Percentiles rank a stretch among this genome's conserved stretches.
Conservation (phyloP, 139 green algal species). For the Marvania coccoides region DNA sequence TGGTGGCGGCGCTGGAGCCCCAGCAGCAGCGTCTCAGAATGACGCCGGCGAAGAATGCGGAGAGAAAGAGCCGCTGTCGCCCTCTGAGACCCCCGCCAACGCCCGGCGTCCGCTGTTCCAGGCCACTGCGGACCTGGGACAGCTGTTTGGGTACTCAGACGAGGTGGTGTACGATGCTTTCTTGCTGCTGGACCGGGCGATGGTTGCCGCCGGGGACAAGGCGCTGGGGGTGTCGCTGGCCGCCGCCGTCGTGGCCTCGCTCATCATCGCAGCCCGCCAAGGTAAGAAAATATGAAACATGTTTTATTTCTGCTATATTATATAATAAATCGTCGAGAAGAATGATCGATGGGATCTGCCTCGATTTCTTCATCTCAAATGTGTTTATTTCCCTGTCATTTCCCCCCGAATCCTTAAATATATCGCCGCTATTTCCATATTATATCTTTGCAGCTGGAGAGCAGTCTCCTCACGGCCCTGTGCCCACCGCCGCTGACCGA, state of each 20-base stretch:
- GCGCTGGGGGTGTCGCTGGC: not conserved
- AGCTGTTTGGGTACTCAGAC: slow-evolving; percentile 2
- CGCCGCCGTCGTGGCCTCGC: slow-evolving; percentile 23
- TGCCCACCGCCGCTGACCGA: slow-evolving; percentile 10
- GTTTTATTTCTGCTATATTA: not conserved
- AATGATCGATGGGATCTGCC: not conserved
- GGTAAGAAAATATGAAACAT: not conserved
- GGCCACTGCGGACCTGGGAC: not conserved
- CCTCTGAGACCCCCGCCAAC: not conserved
- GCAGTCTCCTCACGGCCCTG: slow-evolving; percentile 2
- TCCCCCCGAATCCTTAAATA: not conserved
- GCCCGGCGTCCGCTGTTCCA: not conserved
- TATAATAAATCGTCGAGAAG: not conserved
- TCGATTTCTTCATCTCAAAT: not conserved
- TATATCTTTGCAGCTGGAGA: not conserved
- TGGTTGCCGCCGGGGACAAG: slow-evolving; percentile 20
- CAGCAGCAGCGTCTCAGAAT: not conserved
- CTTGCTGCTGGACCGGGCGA: slow-evolving; percentile 56
- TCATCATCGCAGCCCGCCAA: slow-evolving; percentile 21
- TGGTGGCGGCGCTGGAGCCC: slow-evolving; percentile 1
- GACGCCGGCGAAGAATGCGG: not conserved
- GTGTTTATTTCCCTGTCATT: too few relatives aligned
- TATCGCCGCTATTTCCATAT: not conserved
- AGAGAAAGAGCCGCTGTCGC: not conserved
- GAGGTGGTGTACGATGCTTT: slow-evolving; percentile 51